Evolutionary conservation across 306 rosid genomes (phyloP).

Genomic region (Malus orientalis): DNA sequence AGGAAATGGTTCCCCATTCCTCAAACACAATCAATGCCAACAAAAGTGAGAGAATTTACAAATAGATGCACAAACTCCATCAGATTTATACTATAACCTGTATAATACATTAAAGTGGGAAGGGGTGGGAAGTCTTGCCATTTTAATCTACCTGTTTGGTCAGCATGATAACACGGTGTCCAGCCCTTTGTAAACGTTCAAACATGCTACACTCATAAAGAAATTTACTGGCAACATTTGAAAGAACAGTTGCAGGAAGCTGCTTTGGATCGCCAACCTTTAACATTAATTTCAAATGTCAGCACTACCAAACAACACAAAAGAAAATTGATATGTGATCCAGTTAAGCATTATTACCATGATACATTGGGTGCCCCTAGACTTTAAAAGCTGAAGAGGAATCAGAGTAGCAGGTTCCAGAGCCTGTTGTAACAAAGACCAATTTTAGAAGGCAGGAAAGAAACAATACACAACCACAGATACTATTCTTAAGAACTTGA

Average conservation of each 20-base stretch:
- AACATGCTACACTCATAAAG: constrained; percentile 89
- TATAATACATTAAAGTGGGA: neutral
- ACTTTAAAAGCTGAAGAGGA: constrained; percentile 94
- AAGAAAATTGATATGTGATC: constrained; percentile 8
- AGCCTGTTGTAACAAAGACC: constrained; percentile 46
- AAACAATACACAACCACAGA: constrained; percentile 10
- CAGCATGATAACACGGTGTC: constrained; percentile 88
- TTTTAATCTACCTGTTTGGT: constrained; percentile 62
- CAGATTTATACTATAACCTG: neutral
- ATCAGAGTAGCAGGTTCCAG: constrained; percentile 94
- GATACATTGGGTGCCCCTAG: constrained; percentile 69
- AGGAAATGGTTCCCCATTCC: neutral
- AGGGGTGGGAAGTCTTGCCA: neutral
- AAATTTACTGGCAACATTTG: constrained; percentile 83
- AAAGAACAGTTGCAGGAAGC: constrained; percentile 96
- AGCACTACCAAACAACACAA: constrained; percentile 22
- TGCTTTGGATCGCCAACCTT: constrained; percentile 99
- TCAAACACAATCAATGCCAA: neutral
- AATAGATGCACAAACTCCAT: neutral
- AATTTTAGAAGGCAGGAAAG: constrained; percentile 16
- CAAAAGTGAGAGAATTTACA: neutral
- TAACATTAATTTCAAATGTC: constrained; percentile 24
- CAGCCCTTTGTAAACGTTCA: constrained; percentile 93
- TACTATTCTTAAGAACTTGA: constrained; percentile 11
- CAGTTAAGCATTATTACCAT: constrained; percentile 51